Percentiles rank a stretch among this genome's conserved stretches.
Evolutionary conservation across 768 basidiomycete species (phyloP).

Genomic region (Mycena floridula): DNA sequence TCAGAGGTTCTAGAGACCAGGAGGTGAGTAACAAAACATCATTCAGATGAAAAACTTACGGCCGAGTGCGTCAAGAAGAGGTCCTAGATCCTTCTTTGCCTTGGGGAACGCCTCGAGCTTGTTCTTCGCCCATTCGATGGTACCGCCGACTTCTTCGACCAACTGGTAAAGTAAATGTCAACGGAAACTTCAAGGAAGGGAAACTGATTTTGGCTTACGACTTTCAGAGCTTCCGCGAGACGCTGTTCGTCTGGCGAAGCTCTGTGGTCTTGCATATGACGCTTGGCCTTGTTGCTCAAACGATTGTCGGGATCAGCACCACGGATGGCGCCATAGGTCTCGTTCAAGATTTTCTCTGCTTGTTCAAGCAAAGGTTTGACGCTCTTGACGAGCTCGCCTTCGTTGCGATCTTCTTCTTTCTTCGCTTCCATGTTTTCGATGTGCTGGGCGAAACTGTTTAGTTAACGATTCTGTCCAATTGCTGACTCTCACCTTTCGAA

Average conservation of each 20-base stretch:
- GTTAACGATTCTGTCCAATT: too few relatives aligned
- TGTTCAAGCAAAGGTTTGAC: conserved; percentile 31
- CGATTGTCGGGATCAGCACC: conserved; percentile 32
- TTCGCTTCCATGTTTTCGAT: conserved; percentile 27
- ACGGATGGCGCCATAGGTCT: conserved; percentile 28
- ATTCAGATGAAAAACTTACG: conserved; percentile 15
- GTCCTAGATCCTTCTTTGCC: conserved; percentile 31
- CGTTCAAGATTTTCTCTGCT: conserved; percentile 30
- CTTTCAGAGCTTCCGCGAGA: conserved; percentile 30
- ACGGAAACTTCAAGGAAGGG: neutral
- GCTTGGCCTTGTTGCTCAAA: conserved; percentile 25
- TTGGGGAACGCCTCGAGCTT: conserved; percentile 31
- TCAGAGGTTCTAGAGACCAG: conserved; percentile 21
- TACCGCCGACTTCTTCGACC: conserved; percentile 29
- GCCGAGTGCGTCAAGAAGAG: conserved; percentile 28
- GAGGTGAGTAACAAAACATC: neutral
- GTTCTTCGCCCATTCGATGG: conserved; percentile 30
- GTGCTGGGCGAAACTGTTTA: conserved; percentile 20
- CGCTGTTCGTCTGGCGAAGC: conserved; percentile 32
- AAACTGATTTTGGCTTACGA: conserved; percentile 13
- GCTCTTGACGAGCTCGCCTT: conserved; percentile 11
- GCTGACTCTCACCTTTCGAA: conserved; percentile 23
- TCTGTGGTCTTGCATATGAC: conserved; percentile 27
- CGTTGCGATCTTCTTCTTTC: conserved; percentile 28
- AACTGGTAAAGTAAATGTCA: conserved; percentile 14